These are phyloP conservation scores for Yarrowia osloensis DNA, from an alignment of 805 yeast species.

Conservation along the genomic window DNA sequence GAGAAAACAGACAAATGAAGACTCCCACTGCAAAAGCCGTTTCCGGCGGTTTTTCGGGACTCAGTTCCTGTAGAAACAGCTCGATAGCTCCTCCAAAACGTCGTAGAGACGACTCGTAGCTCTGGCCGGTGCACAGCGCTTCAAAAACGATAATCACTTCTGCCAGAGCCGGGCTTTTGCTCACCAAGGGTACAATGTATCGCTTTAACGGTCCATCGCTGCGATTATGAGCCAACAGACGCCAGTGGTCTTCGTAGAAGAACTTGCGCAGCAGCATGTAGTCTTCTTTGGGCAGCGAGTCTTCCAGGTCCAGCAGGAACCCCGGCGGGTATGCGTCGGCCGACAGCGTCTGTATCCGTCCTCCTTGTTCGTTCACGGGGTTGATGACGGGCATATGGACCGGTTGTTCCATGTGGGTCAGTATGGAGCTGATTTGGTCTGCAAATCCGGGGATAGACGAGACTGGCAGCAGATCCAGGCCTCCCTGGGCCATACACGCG, in stretches of 20 bases:
- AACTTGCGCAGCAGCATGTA: constrained; percentile 9
- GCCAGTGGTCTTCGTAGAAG: constrained; percentile 29
- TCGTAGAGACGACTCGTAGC: constrained; percentile 9
- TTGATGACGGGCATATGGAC: background rate
- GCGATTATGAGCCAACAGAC: constrained; percentile 18
- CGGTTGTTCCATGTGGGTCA: constrained; percentile 6
- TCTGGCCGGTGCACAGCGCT: constrained; percentile 18
- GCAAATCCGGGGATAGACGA: constrained; percentile 1
- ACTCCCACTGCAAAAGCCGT: constrained; percentile 28
- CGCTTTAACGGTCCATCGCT: constrained; percentile 21
- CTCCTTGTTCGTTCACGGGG: constrained; percentile 13
- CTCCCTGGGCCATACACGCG: background rate
- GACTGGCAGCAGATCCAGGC: constrained; percentile 1
- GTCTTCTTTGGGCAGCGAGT: constrained; percentile 15
- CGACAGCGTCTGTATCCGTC: background rate
- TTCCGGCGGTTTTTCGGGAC: constrained; percentile 24
- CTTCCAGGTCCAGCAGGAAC: constrained; percentile 8
- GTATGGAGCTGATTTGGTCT: constrained; percentile 16
- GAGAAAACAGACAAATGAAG: constrained; percentile 18
- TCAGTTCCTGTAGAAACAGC: constrained; percentile 6
- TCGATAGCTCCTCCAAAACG: constrained; percentile 29
- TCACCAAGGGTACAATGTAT: constrained; percentile 17
- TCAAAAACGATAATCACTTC: constrained; percentile 22
- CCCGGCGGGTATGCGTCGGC: constrained; percentile 28
- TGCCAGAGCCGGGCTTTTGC: constrained; percentile 11